Conservation (phyloP, 2,329 filamentous ascomycete species). For the Ophiostoma pallidulum region DNA sequence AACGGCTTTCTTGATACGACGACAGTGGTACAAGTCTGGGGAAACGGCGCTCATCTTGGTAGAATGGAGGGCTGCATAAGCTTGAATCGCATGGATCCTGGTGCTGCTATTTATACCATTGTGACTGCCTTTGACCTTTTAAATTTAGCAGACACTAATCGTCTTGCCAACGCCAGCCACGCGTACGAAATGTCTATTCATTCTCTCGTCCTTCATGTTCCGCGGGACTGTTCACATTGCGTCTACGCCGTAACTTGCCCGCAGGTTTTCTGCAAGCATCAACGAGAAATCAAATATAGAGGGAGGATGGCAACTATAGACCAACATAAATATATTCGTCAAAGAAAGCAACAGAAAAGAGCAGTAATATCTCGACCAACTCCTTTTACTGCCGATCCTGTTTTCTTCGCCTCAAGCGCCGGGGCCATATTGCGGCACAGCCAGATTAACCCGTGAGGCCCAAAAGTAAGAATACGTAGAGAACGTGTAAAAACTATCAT, state of each 20-base stretch:
- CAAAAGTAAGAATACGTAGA: too few species aligned
- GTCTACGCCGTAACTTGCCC: neutral
- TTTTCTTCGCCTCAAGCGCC: too few species aligned
- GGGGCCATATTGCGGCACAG: neutral
- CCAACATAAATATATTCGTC: slow-evolving; percentile 1
- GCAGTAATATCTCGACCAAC: too few species aligned
- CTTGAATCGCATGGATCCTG: neutral
- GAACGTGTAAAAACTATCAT: too few species aligned
- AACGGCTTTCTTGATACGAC: too few species aligned
- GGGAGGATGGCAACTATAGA: neutral
- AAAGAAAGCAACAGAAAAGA: neutral
- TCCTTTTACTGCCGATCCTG: too few species aligned
- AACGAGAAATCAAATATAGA: too few species aligned
- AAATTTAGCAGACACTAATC: too few species aligned
- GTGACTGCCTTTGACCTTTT: too few species aligned
- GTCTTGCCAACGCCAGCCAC: too few species aligned
- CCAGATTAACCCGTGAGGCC: too few species aligned
- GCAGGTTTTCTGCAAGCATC: neutral
- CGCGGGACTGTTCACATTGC: neutral
- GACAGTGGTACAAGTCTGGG: neutral
- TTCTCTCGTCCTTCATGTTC: neutral
- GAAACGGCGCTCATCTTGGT: slow-evolving; percentile 7
- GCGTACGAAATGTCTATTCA: neutral
- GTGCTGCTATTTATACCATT: neutral
- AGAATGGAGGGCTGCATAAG: neutral